Percentiles rank a stretch among this genome's conserved stretches.
Evolutionary conservation across 139 green algal species (phyloP).

Genomic region (Zygnema circumcarinatum): DNA sequence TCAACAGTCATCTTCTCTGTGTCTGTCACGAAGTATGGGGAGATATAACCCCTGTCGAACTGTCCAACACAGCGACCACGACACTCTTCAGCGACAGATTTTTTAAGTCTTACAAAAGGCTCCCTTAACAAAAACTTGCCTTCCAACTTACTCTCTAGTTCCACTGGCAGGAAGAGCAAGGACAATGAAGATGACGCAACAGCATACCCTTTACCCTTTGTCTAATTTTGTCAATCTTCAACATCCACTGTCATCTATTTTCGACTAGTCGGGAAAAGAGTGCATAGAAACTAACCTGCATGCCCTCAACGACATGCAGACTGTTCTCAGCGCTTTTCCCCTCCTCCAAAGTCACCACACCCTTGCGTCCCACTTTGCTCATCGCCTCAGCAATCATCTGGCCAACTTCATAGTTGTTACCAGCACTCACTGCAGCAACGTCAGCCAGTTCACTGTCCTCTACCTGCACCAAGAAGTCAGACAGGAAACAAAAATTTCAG

Average conservation of each 20-base stretch:
- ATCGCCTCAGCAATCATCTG: slow-evolving; percentile 96
- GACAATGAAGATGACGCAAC: background rate
- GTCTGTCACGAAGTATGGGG: slow-evolving; percentile 99
- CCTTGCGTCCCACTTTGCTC: slow-evolving; percentile 88
- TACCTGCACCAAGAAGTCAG: slow-evolving; percentile 52
- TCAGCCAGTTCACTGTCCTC: slow-evolving; percentile 85
- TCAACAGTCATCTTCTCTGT: slow-evolving; percentile 94
- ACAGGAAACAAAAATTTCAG: background rate
- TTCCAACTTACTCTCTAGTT: no score
- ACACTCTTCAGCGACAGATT: background rate
- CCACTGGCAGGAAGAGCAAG: no score
- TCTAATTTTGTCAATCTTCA: no score
- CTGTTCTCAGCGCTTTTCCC: slow-evolving; percentile 93
- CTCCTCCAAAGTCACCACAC: slow-evolving; percentile 99
- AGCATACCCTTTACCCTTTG: no score
- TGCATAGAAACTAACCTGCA: slow-evolving; percentile 74
- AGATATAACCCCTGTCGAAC: slow-evolving; percentile 99
- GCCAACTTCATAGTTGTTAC: slow-evolving; percentile 91
- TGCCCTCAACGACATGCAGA: slow-evolving; percentile 98
- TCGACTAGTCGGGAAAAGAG: no score
- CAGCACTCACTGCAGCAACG: slow-evolving; percentile 95
- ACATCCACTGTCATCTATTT: no score
- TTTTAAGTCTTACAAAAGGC: background rate
- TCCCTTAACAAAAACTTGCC: background rate
- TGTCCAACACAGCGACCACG: slow-evolving; percentile 69